phyloP scores from a whole-genome alignment of 805 yeast species.

The Ogataea paradorogensis region DNA sequence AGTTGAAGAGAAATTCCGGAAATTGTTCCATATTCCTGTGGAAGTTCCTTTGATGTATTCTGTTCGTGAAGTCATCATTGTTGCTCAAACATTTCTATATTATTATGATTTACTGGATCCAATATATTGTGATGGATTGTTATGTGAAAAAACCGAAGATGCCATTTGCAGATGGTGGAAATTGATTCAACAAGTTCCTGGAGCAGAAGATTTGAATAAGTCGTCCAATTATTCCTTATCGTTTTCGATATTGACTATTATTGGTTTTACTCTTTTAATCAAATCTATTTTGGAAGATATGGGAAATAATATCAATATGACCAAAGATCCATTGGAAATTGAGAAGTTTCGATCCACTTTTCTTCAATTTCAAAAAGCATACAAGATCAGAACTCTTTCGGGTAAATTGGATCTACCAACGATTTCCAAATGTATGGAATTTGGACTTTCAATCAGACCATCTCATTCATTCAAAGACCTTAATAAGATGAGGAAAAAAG shows the following conservation, averaged over 20 bases:
- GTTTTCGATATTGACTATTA: constrained; percentile 69
- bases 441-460: constrained; percentile 29
- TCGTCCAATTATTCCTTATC: constrained; percentile 10
- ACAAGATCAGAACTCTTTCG: constrained; percentile 13
- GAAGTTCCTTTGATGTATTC: constrained; percentile 61
- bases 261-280: constrained; percentile 73
- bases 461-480: constrained; percentile 35
- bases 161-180: constrained; percentile 85
- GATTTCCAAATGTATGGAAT: constrained; percentile 21
- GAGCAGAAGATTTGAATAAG: constrained; percentile 21
- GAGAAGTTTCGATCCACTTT: constrained; percentile 66
- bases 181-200: constrained; percentile 36
- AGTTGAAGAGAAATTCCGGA: constrained; percentile 75
- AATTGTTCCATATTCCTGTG: constrained; percentile 59
- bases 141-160: constrained; percentile 72
- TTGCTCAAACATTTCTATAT: constrained; percentile 72
- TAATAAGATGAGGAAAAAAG: constrained; percentile 33
- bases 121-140: constrained; percentile 73
- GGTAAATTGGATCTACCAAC: constrained; percentile 27
- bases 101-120: constrained; percentile 75
- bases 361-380: constrained; percentile 67
- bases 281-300: constrained; percentile 60
- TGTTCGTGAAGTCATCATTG: constrained; percentile 65
- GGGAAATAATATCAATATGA: constrained; percentile 54
- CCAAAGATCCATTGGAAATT: constrained; percentile 81